Evolutionary conservation across 1,139 yeast species (phyloP).

Genomic region (Ashbya aceris): DNA sequence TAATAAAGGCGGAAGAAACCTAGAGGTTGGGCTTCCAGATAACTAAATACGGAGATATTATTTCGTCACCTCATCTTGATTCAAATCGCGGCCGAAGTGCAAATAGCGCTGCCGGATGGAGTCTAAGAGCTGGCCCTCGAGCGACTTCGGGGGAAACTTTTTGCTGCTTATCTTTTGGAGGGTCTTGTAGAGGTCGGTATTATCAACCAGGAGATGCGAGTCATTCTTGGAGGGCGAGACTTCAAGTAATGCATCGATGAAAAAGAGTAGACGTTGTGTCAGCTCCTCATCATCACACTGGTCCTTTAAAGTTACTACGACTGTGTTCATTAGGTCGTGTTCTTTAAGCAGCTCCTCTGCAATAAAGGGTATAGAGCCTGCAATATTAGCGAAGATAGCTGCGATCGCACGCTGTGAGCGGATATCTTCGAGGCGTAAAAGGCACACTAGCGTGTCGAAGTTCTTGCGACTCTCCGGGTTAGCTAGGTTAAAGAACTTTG

Average conservation of each 20-base stretch:
- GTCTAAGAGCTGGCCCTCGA: too few species aligned
- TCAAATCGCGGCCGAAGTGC: too few species aligned
- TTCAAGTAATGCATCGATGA: constrained; percentile 23
- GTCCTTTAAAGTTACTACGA: constrained; percentile 15
- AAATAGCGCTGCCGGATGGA: too few species aligned
- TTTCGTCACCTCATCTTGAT: too few species aligned
- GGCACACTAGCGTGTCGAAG: constrained; percentile 23
- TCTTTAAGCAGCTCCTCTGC: constrained; percentile 21
- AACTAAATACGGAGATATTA: too few species aligned
- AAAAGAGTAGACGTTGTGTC: constrained; percentile 20
- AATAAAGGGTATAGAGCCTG: constrained; percentile 25
- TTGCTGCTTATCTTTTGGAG: too few species aligned
- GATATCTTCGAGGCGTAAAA: constrained; percentile 23
- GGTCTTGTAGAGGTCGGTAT: too few species aligned
- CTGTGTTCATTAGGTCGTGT: constrained; percentile 17
- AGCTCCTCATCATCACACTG: constrained; percentile 23
- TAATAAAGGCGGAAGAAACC: too few species aligned
- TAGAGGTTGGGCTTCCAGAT: too few species aligned
- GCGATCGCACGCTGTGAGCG: constrained; percentile 29
- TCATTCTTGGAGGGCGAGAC: constrained; percentile 3
- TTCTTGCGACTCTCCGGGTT: constrained; percentile 26
- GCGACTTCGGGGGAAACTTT: too few species aligned
- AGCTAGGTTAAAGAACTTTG: constrained; percentile 28
- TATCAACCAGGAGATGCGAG: too few species aligned
- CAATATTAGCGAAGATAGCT: constrained; percentile 28